Conservation (phyloP, 805 yeast genomes). For the Metschnikowia lochheadii region DNA sequence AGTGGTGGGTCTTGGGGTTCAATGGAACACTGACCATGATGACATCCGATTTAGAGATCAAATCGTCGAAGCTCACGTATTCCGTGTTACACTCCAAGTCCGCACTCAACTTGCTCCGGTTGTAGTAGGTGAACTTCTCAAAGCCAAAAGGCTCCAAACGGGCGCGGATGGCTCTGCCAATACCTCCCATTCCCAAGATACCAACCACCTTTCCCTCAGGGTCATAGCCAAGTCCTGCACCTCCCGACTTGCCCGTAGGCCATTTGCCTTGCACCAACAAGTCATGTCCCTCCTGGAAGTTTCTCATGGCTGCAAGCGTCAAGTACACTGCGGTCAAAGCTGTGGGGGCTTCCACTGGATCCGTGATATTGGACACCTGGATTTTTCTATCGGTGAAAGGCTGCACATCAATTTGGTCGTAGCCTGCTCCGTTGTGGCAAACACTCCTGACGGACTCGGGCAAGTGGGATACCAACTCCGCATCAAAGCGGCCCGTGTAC, state of each 20-base stretch:
- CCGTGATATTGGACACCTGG: constrained; percentile 66
- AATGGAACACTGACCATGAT: constrained; percentile 75
- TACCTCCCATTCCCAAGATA: constrained; percentile 84
- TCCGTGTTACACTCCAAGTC: constrained; percentile 68
- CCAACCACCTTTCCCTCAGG: constrained; percentile 77
- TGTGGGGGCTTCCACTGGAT: constrained; percentile 64
- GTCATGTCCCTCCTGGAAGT: constrained; percentile 59
- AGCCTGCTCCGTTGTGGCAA: constrained; percentile 70
- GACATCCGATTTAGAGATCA: constrained; percentile 61
- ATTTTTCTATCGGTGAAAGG: constrained; percentile 49
- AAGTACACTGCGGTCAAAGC: constrained; percentile 68
- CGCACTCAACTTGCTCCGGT: constrained; percentile 53
- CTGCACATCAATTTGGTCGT: constrained; percentile 63
- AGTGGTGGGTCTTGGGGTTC: constrained; percentile 66
- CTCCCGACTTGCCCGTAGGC: constrained; percentile 44
- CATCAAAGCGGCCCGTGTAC: constrained; percentile 62
- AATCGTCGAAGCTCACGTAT: constrained; percentile 68
- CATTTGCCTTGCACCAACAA: constrained; percentile 56
- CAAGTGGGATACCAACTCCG: constrained; percentile 50
- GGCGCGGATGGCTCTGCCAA: constrained; percentile 75
- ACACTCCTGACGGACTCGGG: constrained; percentile 53
- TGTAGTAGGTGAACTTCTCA: constrained; percentile 64
- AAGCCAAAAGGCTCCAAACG: constrained; percentile 77
- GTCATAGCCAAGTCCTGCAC: constrained; percentile 64
- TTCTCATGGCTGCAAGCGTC: constrained; percentile 59